Percentiles rank a stretch among this genome's conserved stretches.
Conservation (phyloP, 2,329 filamentous ascomycete genomes). For the Aspergillus spinulosporus region DNA sequence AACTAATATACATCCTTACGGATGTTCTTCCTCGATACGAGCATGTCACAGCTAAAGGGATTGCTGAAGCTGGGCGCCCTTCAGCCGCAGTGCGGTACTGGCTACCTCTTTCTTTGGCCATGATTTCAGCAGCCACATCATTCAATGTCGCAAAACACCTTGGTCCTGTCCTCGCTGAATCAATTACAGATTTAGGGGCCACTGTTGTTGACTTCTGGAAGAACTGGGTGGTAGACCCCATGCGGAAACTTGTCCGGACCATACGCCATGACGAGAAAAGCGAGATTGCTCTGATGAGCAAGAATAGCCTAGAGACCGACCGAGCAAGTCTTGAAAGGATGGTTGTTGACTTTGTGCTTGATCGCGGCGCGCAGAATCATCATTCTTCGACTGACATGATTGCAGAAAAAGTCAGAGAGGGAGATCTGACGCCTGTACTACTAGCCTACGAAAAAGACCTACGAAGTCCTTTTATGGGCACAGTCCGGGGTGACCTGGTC, state of each 20-base stretch:
- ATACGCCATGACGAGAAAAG: conserved; percentile 91
- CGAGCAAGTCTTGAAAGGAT: conserved; percentile 91
- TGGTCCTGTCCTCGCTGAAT: conserved; percentile 73
- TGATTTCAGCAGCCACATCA: conserved; percentile 85
- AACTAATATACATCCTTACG: conserved; percentile 61
- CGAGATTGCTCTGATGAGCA: conserved; percentile 96
- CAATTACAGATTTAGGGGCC: conserved; percentile 74
- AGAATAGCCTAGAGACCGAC: conserved; percentile 85
- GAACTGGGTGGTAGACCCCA: conserved; percentile 92
- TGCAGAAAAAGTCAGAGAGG: conserved; percentile 77
- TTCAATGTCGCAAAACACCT: conserved; percentile 73
- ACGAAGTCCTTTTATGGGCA: conserved; percentile 75
- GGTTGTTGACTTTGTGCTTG: conserved; percentile 92
- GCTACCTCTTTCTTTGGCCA: conserved; percentile 69
- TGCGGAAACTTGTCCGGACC: conserved; percentile 79
- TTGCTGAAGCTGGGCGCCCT: conserved; percentile 71
- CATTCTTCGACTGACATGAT: conserved; percentile 63
- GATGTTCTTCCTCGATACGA: conserved; percentile 68
- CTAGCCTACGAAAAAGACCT: conserved; percentile 90
- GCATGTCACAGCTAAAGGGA: conserved; percentile 55
- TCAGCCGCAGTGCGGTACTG: conserved; percentile 79
- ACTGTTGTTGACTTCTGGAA: conserved; percentile 88
- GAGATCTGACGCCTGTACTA: conserved; percentile 88
- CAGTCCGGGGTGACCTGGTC: conserved; percentile 81
- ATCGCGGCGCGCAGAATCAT: conserved; percentile 65